phyloP scores from a whole-genome alignment of 192 early-diverging fungal genomes.

The Physocladia obscura region DNA sequence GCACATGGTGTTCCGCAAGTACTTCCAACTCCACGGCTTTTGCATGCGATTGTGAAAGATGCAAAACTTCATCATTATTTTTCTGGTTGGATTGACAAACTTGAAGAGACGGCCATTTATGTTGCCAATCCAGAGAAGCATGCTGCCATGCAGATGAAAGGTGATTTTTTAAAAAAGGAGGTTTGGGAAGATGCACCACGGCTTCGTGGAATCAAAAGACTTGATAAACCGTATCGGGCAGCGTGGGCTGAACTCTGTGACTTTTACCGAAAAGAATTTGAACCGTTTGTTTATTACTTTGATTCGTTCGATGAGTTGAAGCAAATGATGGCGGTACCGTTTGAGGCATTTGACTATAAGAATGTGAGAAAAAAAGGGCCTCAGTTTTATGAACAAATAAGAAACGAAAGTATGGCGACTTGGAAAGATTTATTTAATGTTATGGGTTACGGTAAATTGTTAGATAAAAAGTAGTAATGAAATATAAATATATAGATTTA shows the following conservation, averaged over 20 bases:
- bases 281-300: constrained; percentile 25
- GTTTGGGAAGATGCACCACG: not conserved
- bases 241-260: not conserved
- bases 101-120: constrained; percentile 9
- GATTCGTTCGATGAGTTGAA: constrained; percentile 10
- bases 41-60: not conserved
- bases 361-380: constrained; percentile 15
- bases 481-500: too few relatives aligned
- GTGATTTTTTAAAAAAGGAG: not conserved
- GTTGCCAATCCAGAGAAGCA: not conserved
- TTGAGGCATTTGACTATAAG: constrained; percentile 9
- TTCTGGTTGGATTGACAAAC: constrained; percentile 10
- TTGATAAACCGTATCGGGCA: not conserved
- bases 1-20: constrained; percentile 23
- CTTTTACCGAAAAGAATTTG: constrained; percentile 13
- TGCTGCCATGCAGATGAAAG: not conserved
- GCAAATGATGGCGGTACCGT: not conserved
- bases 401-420: not conserved
- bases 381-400: not conserved
- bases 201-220: not conserved
- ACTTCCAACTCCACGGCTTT: constrained; percentile 23
- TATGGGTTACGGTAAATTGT: too few relatives aligned
- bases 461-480: too few relatives aligned
- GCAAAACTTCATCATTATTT: constrained; percentile 8
- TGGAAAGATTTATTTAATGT: constrained; percentile 8